Percentiles rank a stretch among this genome's conserved stretches.
These are phyloP conservation scores for Talaromyces borbonicus DNA, from an alignment of 495 filamentous ascomycete genomes.

Conservation along the genomic window DNA sequence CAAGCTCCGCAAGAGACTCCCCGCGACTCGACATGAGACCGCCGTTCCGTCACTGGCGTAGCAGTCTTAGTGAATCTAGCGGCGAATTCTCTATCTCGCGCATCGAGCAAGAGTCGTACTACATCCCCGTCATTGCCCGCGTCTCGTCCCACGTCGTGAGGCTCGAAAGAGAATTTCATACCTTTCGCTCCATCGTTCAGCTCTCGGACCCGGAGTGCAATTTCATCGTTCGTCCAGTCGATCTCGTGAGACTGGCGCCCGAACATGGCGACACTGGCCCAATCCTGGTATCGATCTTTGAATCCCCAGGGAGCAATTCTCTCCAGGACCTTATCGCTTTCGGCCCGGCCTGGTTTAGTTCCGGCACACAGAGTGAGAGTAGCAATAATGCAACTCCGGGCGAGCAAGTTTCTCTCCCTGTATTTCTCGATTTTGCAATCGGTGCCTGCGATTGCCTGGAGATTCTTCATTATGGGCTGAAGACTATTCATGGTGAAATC, in stretches of 20 bases:
- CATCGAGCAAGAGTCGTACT: slow-evolving; percentile 32
- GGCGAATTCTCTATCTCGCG: slow-evolving; percentile 35
- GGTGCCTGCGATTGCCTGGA: slow-evolving; percentile 78
- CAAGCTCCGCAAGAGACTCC: slow-evolving; percentile 37
- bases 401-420: slow-evolving; percentile 53
- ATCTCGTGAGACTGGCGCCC: slow-evolving; percentile 55
- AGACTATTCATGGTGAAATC: slow-evolving; percentile 79
- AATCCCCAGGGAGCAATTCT: slow-evolving; percentile 66
- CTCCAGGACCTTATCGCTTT: slow-evolving; percentile 60
- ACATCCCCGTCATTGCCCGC: slow-evolving; percentile 56
- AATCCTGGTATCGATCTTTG: slow-evolving; percentile 66
- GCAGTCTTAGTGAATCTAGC: slow-evolving; percentile 39
- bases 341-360: slow-evolving; percentile 61
- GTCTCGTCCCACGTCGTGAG: slow-evolving; percentile 71
- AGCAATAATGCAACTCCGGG: slow-evolving; percentile 39
- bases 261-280: slow-evolving; percentile 53
- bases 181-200: slow-evolving; percentile 58
- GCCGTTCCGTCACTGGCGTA: slow-evolving; percentile 26
- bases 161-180: slow-evolving; percentile 76
- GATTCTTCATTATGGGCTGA: slow-evolving; percentile 73
- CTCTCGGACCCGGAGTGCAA: slow-evolving; percentile 62
- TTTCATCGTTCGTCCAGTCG: slow-evolving; percentile 66
- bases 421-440: slow-evolving; percentile 81
- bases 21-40: slow-evolving; percentile 33
- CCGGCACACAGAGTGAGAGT: slow-evolving; percentile 39